These are phyloP conservation scores for Pseudogymnoascus sp. DNA, from an alignment of 2,329 filamentous ascomycete species.

Conservation along the genomic window DNA sequence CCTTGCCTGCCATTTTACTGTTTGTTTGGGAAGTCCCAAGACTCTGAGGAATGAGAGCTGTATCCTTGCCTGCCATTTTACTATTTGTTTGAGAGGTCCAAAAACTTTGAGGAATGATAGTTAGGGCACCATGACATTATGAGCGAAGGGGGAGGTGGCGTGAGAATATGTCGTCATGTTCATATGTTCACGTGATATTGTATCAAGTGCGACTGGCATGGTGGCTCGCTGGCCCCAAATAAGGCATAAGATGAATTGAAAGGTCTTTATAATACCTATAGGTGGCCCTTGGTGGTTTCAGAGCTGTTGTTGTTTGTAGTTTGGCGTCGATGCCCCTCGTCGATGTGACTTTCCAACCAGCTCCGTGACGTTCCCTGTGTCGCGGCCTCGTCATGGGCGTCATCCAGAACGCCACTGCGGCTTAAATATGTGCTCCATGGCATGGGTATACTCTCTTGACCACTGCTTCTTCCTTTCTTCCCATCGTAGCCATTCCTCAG, in stretches of 20 bases:
- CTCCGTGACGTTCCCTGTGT: not conserved
- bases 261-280: not conserved
- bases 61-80: not conserved
- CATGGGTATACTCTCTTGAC: slow-evolving; percentile 1
- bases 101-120: not conserved
- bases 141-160: not conserved
- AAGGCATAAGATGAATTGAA: not conserved
- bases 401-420: not conserved
- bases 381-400: not conserved
- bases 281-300: not conserved
- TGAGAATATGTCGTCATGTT: not conserved
- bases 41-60: slow-evolving; percentile 13
- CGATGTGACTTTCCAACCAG: not conserved
- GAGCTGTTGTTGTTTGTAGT: not conserved
- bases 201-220: not conserved
- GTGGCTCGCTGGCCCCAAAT: not conserved
- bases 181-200: not conserved
- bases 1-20: not conserved
- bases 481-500: slow-evolving; percentile 7
- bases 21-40: slow-evolving; percentile 1
- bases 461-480: not conserved
- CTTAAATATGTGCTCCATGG: not conserved
- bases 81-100: not conserved
- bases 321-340: not conserved
- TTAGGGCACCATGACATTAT: not conserved